phyloP scores from a whole-genome alignment of 2,329 filamentous ascomycete genomes.

The Exophiala sp. region DNA sequence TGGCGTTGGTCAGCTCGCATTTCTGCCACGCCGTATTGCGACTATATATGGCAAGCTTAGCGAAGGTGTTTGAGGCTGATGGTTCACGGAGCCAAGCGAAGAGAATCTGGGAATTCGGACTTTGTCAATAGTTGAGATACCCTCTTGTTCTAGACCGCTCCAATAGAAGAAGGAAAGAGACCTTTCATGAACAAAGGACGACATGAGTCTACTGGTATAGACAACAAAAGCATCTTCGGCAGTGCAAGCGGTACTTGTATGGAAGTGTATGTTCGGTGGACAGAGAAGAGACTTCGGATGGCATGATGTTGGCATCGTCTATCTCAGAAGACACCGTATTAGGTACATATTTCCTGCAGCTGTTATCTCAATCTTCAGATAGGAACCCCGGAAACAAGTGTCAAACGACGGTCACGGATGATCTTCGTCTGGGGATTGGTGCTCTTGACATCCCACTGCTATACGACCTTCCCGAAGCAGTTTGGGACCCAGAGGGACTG shows the following conservation, averaged over 20 bases:
- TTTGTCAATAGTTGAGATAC: conserved; percentile 3
- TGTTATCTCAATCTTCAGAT: no score
- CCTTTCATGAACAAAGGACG: no score
- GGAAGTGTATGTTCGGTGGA: no score
- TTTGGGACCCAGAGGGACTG: conserved; percentile 2
- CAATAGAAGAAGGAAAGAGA: conserved; percentile 1
- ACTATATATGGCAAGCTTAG: not conserved
- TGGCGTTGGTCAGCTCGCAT: not conserved
- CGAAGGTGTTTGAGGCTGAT: not conserved
- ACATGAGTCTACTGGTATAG: no score
- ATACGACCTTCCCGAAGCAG: conserved; percentile 12
- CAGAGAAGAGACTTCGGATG: no score
- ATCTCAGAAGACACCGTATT: no score
- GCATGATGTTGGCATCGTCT: no score
- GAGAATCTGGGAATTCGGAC: not conserved
- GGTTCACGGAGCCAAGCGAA: not conserved
- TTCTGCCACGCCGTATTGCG: not conserved
- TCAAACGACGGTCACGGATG: no score
- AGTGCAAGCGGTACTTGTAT: no score
- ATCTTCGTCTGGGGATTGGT: not conserved
- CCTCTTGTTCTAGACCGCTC: conserved; percentile 2
- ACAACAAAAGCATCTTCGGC: no score
- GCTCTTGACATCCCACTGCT: not conserved
- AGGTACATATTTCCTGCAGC: no score
- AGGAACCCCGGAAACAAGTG: no score